Conservation (phyloP, 352 stramenopile species). For the Phytophthora nicotianae region DNA sequence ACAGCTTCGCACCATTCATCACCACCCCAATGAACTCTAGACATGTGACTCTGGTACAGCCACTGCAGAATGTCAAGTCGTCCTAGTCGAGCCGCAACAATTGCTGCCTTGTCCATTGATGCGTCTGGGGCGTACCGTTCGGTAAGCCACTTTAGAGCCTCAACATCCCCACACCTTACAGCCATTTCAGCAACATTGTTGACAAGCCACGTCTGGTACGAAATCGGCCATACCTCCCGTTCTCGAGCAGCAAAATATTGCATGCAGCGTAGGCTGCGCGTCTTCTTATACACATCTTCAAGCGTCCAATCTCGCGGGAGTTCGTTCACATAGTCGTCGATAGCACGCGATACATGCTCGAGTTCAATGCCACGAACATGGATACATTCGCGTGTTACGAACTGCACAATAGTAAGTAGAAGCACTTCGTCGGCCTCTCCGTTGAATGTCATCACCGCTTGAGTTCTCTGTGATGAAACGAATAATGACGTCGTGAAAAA, state of each 20-base stretch:
- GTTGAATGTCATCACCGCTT: background rate
- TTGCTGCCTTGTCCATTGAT: conserved; percentile 8
- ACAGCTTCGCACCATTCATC: conserved; percentile 26
- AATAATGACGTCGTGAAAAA: conserved; percentile 4
- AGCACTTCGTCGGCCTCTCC: background rate
- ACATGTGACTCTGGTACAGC: conserved; percentile 11
- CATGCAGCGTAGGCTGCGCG: conserved; percentile 23
- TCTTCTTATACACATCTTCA: conserved; percentile 19
- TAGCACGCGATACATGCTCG: conserved; percentile 12
- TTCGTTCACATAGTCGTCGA: conserved; percentile 17
- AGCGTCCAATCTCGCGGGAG: conserved; percentile 13
- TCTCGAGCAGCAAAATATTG: conserved; percentile 13
- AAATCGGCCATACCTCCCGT: background rate
- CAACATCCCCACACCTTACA: conserved; percentile 10
- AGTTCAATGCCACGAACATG: conserved; percentile 13
- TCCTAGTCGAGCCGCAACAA: conserved; percentile 6
- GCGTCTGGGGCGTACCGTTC: conserved; percentile 11
- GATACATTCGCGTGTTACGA: conserved; percentile 19
- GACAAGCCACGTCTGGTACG: conserved; percentile 20
- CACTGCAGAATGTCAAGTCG: conserved; percentile 18
- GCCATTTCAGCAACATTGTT: conserved; percentile 18
- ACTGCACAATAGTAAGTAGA: conserved; percentile 17
- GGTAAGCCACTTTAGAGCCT: conserved; percentile 14
- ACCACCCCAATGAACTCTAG: conserved; percentile 23
- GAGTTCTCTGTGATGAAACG: background rate